These are phyloP conservation scores for Pholiota microspora DNA, from an alignment of 768 basidiomycete genomes.

Conservation along the genomic window DNA sequence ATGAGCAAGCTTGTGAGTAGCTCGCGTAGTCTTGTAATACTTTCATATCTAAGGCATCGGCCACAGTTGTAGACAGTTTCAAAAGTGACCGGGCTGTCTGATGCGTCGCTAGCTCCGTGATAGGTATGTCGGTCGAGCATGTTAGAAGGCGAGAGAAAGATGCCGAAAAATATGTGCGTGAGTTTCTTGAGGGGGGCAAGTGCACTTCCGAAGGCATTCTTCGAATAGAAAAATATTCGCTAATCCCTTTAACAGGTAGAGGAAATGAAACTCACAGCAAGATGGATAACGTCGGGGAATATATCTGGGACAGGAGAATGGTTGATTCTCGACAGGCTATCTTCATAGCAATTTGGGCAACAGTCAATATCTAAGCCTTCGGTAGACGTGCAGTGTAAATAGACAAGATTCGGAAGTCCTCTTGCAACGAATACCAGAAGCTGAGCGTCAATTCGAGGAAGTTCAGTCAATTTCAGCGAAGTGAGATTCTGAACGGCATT, in stretches of 20 bases:
- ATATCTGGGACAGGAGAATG: conserved; percentile 66
- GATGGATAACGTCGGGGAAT: conserved; percentile 35
- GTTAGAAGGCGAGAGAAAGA: conserved; percentile 57
- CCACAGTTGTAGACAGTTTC: conserved; percentile 35
- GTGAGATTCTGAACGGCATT: conserved; percentile 38
- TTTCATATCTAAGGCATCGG: conserved; percentile 26
- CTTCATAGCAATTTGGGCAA: conserved; percentile 67
- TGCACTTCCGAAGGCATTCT: conserved; percentile 16
- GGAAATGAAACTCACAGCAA: conserved; percentile 47
- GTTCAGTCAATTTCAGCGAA: conserved; percentile 44
- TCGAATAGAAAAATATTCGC: conserved; percentile 3
- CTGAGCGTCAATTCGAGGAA: conserved; percentile 56
- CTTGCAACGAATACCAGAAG: conserved; percentile 47
- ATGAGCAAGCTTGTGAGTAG: conserved; percentile 45
- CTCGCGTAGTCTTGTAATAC: conserved; percentile 40
- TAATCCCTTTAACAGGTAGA: background rate
- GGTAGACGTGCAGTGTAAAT: conserved; percentile 56
- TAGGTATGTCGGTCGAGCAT: conserved; percentile 46
- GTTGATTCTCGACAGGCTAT: conserved; percentile 46
- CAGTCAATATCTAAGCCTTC: conserved; percentile 56
- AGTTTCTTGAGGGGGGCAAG: conserved; percentile 37
- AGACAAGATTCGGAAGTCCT: conserved; percentile 41
- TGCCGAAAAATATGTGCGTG: conserved; percentile 52
- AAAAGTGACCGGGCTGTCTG: conserved; percentile 20
- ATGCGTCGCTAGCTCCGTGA: conserved; percentile 32